These are phyloP conservation scores for Aspergillus costaricaensis DNA, from an alignment of 2,329 filamentous ascomycete species.

Conservation along the genomic window DNA sequence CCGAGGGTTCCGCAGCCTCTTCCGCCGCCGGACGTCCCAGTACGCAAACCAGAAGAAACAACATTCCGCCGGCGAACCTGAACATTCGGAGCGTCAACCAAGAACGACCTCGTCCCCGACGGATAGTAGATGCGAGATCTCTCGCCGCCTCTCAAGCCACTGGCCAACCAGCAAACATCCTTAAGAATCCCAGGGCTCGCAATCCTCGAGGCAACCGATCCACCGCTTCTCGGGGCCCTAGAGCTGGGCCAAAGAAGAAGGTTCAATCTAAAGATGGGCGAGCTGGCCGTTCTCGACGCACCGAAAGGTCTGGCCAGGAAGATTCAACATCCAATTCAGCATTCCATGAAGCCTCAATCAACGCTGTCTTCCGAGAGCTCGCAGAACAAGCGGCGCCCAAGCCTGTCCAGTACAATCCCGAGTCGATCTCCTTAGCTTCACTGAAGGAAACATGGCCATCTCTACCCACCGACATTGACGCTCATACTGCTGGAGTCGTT, in stretches of 20 bases:
- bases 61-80: conserved; percentile 21
- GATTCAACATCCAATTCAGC: conserved; percentile 22
- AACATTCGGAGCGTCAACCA: conserved; percentile 21
- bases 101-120: conserved; percentile 26
- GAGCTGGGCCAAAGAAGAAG: conserved; percentile 15
- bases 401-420: conserved; percentile 39
- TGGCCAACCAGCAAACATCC: conserved; percentile 32
- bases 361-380: conserved; percentile 34
- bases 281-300: conserved; percentile 9
- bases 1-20: background rate
- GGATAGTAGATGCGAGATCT: conserved; percentile 40
- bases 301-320: conserved; percentile 24
- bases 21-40: background rate
- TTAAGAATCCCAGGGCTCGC: conserved; percentile 32
- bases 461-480: conserved; percentile 34
- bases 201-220: conserved; percentile 23
- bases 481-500: conserved; percentile 31
- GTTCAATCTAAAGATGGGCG: conserved; percentile 17
- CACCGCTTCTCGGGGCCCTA: conserved; percentile 24
- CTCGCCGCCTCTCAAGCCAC: conserved; percentile 35
- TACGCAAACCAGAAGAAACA: conserved; percentile 12
- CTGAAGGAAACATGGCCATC: conserved; percentile 44
- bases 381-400: conserved; percentile 31
- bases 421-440: conserved; percentile 32
- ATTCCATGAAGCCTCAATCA: conserved; percentile 27